These are phyloP conservation scores for Mesembryanthemum crystallinum DNA, from an alignment of 148 eudicot genomes.

Conservation along the genomic window DNA sequence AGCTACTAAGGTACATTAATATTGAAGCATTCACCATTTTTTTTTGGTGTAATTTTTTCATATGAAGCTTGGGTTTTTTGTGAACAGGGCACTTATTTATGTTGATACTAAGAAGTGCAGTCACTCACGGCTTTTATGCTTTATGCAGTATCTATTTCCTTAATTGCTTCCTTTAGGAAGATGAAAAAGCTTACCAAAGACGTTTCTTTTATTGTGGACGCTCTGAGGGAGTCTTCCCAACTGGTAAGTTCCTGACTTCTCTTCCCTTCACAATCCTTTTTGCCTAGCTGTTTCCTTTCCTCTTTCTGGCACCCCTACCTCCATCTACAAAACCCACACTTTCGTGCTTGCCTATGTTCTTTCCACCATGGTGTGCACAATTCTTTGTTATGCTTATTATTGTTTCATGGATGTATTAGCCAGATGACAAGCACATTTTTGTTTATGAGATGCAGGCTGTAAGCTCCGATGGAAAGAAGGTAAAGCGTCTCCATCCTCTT, in stretches of 20 bases:
- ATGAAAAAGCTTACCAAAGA: slow-evolving; percentile 75
- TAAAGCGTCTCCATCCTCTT: slow-evolving; percentile 74
- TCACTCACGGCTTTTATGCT: slow-evolving; percentile 24
- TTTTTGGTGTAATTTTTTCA: neutral
- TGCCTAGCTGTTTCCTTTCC: neutral
- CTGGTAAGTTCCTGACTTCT: slow-evolving; percentile 54
- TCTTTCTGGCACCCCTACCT: neutral
- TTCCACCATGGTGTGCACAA: neutral
- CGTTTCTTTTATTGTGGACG: slow-evolving; percentile 52
- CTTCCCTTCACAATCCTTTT: neutral
- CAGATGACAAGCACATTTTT: neutral
- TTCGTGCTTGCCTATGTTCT: neutral
- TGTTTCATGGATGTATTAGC: neutral
- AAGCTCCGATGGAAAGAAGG: slow-evolving; percentile 70
- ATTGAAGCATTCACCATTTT: neutral
- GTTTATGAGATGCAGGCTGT: slow-evolving; percentile 51
- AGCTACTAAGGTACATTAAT: neutral
- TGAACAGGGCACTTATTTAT: slow-evolving; percentile 13
- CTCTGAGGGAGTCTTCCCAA: slow-evolving; percentile 70
- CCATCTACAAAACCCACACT: neutral
- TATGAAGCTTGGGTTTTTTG: neutral
- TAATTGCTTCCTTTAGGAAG: slow-evolving; percentile 78
- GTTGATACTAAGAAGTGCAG: slow-evolving; percentile 10
- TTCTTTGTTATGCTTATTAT: neutral
- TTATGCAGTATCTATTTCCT: slow-evolving; percentile 75